These are phyloP conservation scores for Cercospora zeina DNA, from an alignment of 2,329 filamentous ascomycete species.

Conservation along the genomic window DNA sequence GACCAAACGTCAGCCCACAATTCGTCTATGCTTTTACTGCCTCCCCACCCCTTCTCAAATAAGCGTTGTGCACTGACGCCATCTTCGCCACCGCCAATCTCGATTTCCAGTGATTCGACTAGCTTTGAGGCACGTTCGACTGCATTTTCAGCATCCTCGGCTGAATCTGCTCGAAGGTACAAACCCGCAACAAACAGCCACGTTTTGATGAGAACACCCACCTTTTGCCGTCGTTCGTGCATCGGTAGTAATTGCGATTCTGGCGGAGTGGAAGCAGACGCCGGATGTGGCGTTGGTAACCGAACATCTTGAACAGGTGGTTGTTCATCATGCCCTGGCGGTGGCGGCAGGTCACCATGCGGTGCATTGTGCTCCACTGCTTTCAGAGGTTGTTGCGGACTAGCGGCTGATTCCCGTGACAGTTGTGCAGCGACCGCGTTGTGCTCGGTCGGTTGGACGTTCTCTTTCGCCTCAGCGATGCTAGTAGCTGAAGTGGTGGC, in stretches of 20 bases:
- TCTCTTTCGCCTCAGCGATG: slow-evolving; percentile 17
- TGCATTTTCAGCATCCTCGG: slow-evolving; percentile 76
- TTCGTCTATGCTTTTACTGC: slow-evolving; percentile 77
- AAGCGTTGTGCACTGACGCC: slow-evolving; percentile 61
- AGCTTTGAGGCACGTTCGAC: slow-evolving; percentile 79
- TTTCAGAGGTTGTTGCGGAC: slow-evolving; percentile 40
- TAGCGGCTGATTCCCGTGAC: slow-evolving; percentile 10
- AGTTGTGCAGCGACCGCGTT: slow-evolving; percentile 13
- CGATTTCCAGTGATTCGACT: slow-evolving; percentile 67
- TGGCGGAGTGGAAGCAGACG: slow-evolving; percentile 39
- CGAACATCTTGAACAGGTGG: slow-evolving; percentile 48
- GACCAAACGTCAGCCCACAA: slow-evolving; percentile 80
- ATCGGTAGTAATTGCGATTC: slow-evolving; percentile 53
- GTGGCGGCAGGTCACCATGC: slow-evolving; percentile 41
- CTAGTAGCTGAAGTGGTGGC: slow-evolving; percentile 22
- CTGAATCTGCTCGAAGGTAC: slow-evolving; percentile 78
- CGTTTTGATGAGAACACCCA: slow-evolving; percentile 68
- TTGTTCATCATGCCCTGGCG: slow-evolving; percentile 44
- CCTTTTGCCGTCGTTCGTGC: slow-evolving; percentile 57
- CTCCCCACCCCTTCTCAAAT: slow-evolving; percentile 70
- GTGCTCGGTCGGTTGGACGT: slow-evolving; percentile 23
- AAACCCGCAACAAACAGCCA: slow-evolving; percentile 90
- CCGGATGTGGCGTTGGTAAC: slow-evolving; percentile 45
- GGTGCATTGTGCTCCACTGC: slow-evolving; percentile 46
- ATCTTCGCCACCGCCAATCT: slow-evolving; percentile 60